Evolutionary conservation across 371 early-diverging fungal genomes (phyloP), one percentile per base, ranked within the genome.

Genomic region (Mucor irregularis): DNA sequence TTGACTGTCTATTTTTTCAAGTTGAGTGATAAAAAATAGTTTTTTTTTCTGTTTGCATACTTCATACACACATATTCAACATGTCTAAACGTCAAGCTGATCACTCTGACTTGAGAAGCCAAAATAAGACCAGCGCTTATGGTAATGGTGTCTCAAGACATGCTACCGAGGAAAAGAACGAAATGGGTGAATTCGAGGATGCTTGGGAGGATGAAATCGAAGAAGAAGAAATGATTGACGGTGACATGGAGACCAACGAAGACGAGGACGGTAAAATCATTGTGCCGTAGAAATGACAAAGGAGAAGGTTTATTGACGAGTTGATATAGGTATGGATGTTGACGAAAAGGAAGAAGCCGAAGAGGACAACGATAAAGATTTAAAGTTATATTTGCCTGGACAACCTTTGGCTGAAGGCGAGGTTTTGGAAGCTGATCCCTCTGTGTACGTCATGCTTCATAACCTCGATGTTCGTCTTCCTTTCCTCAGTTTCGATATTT

Each of bases 181-280:
- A 79, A 13, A 92, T 95, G 90, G 96, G 96, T 62, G 95, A 94
- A 66, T 98, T 96, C 61, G 98, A 98, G 72, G 98, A 98, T 73
- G 86, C 89, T 28, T 97, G 82, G 81, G 95, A 94, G 60, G 98
- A 98, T 76, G 97, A 96, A 62, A 75, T 90, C 31, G 94, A 91
- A 62, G 84, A 86, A 47, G 80, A 85, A 13, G 74, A 84, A 26
- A 80, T 82, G 24, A 86, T 83, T 56, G 60, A 81, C 51, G 73
- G 66, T 25, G 70, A 73, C 6, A 84, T 80, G 33, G 77, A 78
- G 29, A 86, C 48, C n/a, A 47, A 58, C 46, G 62, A 62, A n/a
- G 62, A 59, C 21, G 68, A 86, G 28, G 85, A 87, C 17, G 90
- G 84, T 58, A 66, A 22, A 11, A 9, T 42, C 9, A 39, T n/a